phyloP scores from a whole-genome alignment of 495 filamentous ascomycete genomes.

The Aspergillus cristatus region DNA sequence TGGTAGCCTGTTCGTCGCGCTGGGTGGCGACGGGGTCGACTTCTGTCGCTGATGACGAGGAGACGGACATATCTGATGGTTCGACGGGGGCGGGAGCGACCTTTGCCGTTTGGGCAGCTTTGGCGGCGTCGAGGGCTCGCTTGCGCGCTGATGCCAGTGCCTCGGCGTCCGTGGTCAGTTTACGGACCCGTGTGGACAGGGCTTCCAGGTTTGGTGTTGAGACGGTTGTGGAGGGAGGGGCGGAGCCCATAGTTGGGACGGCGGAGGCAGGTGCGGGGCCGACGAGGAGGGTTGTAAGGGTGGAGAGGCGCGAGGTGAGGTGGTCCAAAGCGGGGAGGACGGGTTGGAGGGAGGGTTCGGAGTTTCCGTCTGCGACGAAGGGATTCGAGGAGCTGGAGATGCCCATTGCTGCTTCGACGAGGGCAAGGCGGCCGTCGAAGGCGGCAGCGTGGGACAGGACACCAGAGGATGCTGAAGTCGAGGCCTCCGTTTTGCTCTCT shows the following conservation, averaged over 20 bases:
- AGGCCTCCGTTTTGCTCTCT: slow-evolving; percentile 4
- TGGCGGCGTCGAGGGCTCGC: slow-evolving; percentile 61
- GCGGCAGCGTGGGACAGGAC: slow-evolving; percentile 73
- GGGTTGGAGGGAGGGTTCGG: slow-evolving; percentile 61
- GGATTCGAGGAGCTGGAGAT: slow-evolving; percentile 60
- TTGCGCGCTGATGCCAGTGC: slow-evolving; percentile 62
- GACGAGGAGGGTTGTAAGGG: slow-evolving; percentile 34
- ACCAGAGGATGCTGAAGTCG: slow-evolving; percentile 47
- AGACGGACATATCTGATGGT: slow-evolving; percentile 32
- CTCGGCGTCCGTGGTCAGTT: slow-evolving; percentile 72
- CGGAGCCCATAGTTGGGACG: slow-evolving; percentile 11
- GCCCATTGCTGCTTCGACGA: slow-evolving; percentile 75
- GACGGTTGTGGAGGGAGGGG: slow-evolving; percentile 13
- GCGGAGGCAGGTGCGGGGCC: slow-evolving; percentile 28
- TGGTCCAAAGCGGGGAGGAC: slow-evolving; percentile 70
- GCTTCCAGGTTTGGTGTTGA: slow-evolving; percentile 54
- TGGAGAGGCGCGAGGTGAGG: slow-evolving; percentile 34
- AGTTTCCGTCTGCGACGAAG: slow-evolving; percentile 47
- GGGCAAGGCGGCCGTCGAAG: slow-evolving; percentile 70
- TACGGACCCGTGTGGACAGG: slow-evolving; percentile 61
- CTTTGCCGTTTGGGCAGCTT: slow-evolving; percentile 51
- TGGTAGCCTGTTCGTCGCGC: slow-evolving; percentile 61
- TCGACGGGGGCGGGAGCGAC: slow-evolving; percentile 35
- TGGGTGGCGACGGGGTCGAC: slow-evolving; percentile 19
- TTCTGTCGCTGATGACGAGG: slow-evolving; percentile 44